A percentile compares a stretch with the other conserved stretches of the same genome.
Conservation (phyloP, 306 rosid species). For the Astragalus membranaceus region DNA sequence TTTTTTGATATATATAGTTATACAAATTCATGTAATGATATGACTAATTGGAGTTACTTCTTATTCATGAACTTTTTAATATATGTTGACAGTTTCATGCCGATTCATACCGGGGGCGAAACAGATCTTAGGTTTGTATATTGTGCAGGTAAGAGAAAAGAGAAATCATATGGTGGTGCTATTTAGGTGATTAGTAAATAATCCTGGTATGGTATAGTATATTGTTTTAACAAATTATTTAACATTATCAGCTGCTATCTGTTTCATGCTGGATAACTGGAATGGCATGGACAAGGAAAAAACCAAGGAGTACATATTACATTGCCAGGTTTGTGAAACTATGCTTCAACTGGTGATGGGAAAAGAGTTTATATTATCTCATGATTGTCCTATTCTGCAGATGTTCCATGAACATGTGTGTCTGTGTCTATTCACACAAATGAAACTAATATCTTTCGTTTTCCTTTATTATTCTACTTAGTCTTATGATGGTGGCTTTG, state of each 20-base stretch:
- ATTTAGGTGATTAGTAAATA: background rate
- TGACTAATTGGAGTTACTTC: constrained; percentile 11
- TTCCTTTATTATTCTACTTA: constrained; percentile 19
- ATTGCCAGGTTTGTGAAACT: constrained; percentile 70
- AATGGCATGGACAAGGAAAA: constrained; percentile 93
- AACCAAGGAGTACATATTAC: constrained; percentile 68
- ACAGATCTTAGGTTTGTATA: constrained; percentile 81
- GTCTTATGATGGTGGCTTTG: constrained; percentile 99
- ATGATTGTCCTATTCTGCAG: background rate
- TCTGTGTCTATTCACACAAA: background rate
- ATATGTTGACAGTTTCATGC: constrained; percentile 64
- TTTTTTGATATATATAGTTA: background rate
- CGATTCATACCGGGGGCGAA: constrained; percentile 79
- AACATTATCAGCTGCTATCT: constrained; percentile 66
- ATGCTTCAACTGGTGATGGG: background rate
- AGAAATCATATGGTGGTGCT: background rate
- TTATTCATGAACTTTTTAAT: background rate
- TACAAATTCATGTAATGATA: background rate
- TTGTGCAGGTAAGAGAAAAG: constrained; percentile 73
- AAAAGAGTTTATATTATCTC: background rate
- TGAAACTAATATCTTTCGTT: constrained; percentile 17
- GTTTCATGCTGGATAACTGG: constrained; percentile 82
- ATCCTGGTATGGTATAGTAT: constrained; percentile 12
- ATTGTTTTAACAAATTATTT: constrained; percentile 11
- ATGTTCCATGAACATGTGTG: background rate